phyloP scores from a whole-genome alignment of 768 basidiomycete species.

The Lactarius psammicola region DNA sequence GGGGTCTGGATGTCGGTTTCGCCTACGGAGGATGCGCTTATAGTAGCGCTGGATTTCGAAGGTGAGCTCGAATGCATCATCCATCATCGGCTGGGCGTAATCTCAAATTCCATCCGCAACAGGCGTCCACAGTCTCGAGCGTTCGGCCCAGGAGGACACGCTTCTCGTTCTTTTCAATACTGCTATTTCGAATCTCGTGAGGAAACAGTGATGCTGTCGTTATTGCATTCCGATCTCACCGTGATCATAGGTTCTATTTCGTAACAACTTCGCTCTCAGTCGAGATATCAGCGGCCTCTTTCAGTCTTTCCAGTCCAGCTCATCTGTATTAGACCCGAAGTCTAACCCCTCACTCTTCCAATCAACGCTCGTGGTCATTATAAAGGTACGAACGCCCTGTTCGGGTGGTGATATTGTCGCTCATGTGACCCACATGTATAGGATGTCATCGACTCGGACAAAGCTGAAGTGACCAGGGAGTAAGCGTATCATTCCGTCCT shows the following conservation, averaged over 20 bases:
- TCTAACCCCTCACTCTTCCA: conserved; percentile 60
- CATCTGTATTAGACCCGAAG: conserved; percentile 55
- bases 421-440: conserved; percentile 31
- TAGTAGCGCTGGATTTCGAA: conserved; percentile 66
- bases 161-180: conserved; percentile 64
- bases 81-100: neutral
- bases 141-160: conserved; percentile 63
- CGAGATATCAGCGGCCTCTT: conserved; percentile 61
- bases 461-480: conserved; percentile 57
- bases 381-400: conserved; percentile 45
- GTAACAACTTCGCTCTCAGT: conserved; percentile 64
- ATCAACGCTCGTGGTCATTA: conserved; percentile 61
- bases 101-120: neutral
- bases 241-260: conserved; percentile 53
- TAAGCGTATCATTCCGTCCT: conserved; percentile 34
- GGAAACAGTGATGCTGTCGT: neutral
- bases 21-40: conserved; percentile 51
- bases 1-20: conserved; percentile 71
- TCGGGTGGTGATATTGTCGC: no score
- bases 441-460: conserved; percentile 67
- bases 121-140: conserved; percentile 65
- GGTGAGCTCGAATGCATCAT: conserved; percentile 35
- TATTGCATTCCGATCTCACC: neutral
- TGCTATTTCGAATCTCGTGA: conserved; percentile 60
- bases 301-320: conserved; percentile 59